Conservation (phyloP, 2,329 filamentous ascomycete genomes). For the Claviceps pusilla region DNA sequence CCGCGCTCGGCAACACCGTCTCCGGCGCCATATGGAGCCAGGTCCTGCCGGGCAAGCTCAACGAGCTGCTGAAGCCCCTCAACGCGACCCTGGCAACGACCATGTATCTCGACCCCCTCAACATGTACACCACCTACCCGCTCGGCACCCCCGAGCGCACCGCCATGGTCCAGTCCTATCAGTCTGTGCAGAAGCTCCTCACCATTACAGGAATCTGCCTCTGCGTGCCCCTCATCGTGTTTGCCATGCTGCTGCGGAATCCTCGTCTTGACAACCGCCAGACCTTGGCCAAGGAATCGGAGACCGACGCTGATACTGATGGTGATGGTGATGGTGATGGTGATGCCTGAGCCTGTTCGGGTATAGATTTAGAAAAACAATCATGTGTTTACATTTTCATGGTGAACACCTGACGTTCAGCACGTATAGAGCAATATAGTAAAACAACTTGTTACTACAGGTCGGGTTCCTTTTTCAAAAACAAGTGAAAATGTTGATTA, state of each 20-base stretch:
- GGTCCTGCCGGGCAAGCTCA: slow-evolving; percentile 35
- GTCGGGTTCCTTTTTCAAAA: neutral
- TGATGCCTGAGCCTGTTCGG: neutral
- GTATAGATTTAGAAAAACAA: neutral
- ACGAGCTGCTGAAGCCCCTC: slow-evolving; percentile 26
- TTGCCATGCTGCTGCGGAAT: slow-evolving; percentile 28
- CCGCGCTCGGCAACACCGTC: slow-evolving; percentile 41
- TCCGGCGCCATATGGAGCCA: slow-evolving; percentile 47
- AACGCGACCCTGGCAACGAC: slow-evolving; percentile 34
- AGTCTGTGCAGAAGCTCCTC: slow-evolving; percentile 31
- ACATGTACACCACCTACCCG: slow-evolving; percentile 37
- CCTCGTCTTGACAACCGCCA: slow-evolving; percentile 31
- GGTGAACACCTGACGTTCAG: no score
- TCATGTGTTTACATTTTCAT: no score
- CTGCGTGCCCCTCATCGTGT: slow-evolving; percentile 31
- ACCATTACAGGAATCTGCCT: slow-evolving; percentile 34
- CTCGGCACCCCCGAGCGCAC: slow-evolving; percentile 32
- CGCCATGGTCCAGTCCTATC: slow-evolving; percentile 40
- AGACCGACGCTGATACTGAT: slow-evolving; percentile 3
- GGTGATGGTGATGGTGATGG: neutral
- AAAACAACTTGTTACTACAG: neutral
- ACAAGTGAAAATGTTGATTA: neutral
- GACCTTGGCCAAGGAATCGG: slow-evolving; percentile 22
- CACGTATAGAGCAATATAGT: neutral
- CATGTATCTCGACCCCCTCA: slow-evolving; percentile 42